A percentile compares a stretch with the other conserved stretches of the same genome.
These are phyloP conservation scores for Cladosporium austrohemisphaericum DNA, from an alignment of 2,329 filamentous ascomycete species.

Conservation along the genomic window DNA sequence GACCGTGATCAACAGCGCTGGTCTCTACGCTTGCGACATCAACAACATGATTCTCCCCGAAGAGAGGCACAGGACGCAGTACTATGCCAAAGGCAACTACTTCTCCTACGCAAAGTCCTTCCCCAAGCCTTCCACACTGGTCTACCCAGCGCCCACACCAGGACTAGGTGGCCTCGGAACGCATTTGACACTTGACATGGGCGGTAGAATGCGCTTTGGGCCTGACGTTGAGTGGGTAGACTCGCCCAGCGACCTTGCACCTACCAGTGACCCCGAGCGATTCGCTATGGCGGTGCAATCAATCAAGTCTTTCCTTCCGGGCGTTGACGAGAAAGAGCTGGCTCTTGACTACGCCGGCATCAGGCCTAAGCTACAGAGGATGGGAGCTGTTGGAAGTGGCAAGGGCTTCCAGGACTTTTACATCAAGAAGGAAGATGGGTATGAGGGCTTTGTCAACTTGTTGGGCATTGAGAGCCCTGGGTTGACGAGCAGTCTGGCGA, in stretches of 20 bases:
- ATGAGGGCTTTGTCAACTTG: slow-evolving; percentile 79
- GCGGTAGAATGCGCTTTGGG: slow-evolving; percentile 80
- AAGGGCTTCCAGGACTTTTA: slow-evolving; percentile 80
- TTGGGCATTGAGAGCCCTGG: slow-evolving; percentile 92
- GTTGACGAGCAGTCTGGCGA: slow-evolving; percentile 79
- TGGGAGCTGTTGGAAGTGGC: slow-evolving; percentile 58
- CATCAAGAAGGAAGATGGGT: slow-evolving; percentile 72
- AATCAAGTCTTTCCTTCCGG: slow-evolving; percentile 76
- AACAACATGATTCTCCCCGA: slow-evolving; percentile 75
- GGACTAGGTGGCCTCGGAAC: slow-evolving; percentile 84
- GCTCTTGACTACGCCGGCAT: slow-evolving; percentile 87
- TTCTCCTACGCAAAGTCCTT: slow-evolving; percentile 71
- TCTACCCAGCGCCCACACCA: slow-evolving; percentile 83
- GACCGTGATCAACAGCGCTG: slow-evolving; percentile 79
- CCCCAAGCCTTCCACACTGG: slow-evolving; percentile 66
- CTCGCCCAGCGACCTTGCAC: slow-evolving; percentile 60
- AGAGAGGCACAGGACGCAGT: slow-evolving; percentile 56
- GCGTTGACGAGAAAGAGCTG: slow-evolving; percentile 63
- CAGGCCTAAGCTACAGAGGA: slow-evolving; percentile 71
- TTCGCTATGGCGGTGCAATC: slow-evolving; percentile 66
- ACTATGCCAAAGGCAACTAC: slow-evolving; percentile 93
- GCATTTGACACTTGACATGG: slow-evolving; percentile 86
- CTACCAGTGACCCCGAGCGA: slow-evolving; percentile 57
- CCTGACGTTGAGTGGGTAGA: slow-evolving; percentile 94
- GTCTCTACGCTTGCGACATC: slow-evolving; percentile 69